Evolutionary conservation across 768 basidiomycete species (phyloP).

Genomic region (Mycena pura): DNA sequence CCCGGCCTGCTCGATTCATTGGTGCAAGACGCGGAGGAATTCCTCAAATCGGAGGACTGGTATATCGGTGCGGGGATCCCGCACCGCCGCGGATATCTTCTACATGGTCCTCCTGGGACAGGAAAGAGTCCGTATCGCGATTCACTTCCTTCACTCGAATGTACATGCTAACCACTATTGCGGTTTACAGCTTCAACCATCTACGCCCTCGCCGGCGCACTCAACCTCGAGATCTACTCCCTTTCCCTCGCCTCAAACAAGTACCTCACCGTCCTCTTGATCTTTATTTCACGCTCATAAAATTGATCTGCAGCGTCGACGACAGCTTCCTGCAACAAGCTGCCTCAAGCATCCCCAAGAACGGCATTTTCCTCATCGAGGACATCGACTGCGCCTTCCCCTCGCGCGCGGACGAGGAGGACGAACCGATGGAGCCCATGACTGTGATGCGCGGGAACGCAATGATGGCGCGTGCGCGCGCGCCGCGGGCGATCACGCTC

Average conservation of each 20-base stretch:
- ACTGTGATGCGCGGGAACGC: not conserved
- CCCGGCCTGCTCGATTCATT: slow-evolving; percentile 54
- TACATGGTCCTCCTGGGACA: slow-evolving; percentile 67
- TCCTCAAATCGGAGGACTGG: slow-evolving; percentile 62
- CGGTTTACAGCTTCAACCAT: slow-evolving; percentile 53
- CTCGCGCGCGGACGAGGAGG: slow-evolving; percentile 49
- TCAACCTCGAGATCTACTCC: slow-evolving; percentile 85
- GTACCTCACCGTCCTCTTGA: slow-evolving; percentile 39
- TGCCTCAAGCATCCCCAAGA: slow-evolving; percentile 34
- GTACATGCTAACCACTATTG: slow-evolving; percentile 36
- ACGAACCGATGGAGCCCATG: slow-evolving; percentile 18
- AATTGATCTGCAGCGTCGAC: slow-evolving; percentile 29
- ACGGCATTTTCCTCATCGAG: slow-evolving; percentile 43
- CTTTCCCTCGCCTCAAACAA: slow-evolving; percentile 55
- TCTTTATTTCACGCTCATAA: not conserved
- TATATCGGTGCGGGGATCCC: slow-evolving; percentile 64
- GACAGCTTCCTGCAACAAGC: slow-evolving; percentile 37
- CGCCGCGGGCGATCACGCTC: slow-evolving; percentile 51
- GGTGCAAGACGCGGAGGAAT: slow-evolving; percentile 58
- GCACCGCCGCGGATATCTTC: slow-evolving; percentile 60
- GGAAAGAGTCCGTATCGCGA: slow-evolving; percentile 55
- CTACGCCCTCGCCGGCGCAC: slow-evolving; percentile 64
- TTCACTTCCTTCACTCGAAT: slow-evolving; percentile 23
- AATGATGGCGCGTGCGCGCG: slow-evolving; percentile 14
- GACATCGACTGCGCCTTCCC: slow-evolving; percentile 49